These are phyloP conservation scores for Aspergillus biplanus DNA, from an alignment of 495 filamentous ascomycete genomes.

Conservation along the genomic window DNA sequence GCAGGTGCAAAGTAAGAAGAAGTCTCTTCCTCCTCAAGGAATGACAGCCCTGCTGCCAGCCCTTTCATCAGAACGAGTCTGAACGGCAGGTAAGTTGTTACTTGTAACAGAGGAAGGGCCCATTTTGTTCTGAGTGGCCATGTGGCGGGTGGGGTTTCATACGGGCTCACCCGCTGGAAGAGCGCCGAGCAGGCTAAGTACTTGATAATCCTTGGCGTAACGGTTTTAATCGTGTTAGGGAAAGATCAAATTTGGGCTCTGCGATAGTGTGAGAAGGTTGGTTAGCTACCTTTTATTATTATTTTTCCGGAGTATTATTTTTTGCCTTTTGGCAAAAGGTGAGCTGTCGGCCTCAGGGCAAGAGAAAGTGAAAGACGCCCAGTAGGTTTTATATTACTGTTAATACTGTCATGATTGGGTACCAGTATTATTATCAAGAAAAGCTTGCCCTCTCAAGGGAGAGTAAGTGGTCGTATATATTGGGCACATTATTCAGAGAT, in stretches of 20 bases:
- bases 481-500: no score
- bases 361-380: no score
- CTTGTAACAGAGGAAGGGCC: constrained; percentile 6
- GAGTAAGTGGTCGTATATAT: no score
- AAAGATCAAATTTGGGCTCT: constrained; percentile 22
- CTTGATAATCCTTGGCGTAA: constrained; percentile 39
- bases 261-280: constrained; percentile 10
- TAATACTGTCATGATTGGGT: background rate
- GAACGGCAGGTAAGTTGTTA: background rate
- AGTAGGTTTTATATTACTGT: background rate
- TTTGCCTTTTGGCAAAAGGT: background rate
- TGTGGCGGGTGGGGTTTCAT: constrained; percentile 38
- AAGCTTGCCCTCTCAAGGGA: no score
- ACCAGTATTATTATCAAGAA: no score
- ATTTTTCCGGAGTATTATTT: background rate
- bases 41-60: background rate
- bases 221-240: constrained; percentile 36
- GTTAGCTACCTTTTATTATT: background rate
- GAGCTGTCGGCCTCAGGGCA: background rate
- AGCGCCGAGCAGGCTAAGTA: constrained; percentile 19
- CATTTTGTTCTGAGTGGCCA: constrained; percentile 27
- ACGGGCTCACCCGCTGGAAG: constrained; percentile 43
- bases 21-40: background rate
- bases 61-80: constrained; percentile 1
- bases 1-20: background rate